Evolutionary conservation across 164 flowering plant species (phyloP).

Genomic region (Platanus orientalis): DNA sequence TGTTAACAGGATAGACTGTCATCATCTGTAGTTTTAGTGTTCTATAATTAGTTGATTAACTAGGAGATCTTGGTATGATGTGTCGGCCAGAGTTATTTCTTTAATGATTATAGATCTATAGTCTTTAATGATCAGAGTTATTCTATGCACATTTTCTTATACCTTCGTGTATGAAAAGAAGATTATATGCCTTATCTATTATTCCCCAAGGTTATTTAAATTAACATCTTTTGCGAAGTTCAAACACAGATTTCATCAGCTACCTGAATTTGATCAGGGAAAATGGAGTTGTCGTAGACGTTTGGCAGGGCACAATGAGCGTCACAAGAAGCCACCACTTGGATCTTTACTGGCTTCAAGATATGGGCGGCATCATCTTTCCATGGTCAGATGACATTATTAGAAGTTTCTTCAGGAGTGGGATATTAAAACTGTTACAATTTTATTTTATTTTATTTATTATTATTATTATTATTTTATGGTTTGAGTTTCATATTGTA

Average conservation of each 20-base stretch:
- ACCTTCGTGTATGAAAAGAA: background rate
- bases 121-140: too few relatives aligned
- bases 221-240: constrained; percentile 8
- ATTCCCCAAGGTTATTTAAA: too few relatives aligned
- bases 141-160: too few relatives aligned
- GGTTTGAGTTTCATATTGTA: constrained; percentile 1
- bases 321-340: constrained; percentile 88
- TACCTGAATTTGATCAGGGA: constrained; percentile 91
- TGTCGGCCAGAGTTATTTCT: too few relatives aligned
- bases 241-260: constrained; percentile 75
- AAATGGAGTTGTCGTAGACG: constrained; percentile 95
- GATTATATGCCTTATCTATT: too few relatives aligned
- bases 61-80: too few relatives aligned
- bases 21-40: too few relatives aligned
- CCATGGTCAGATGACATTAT: constrained; percentile 43
- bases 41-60: too few relatives aligned
- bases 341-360: constrained; percentile 57
- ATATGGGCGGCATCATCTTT: constrained; percentile 54
- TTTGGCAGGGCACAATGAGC: constrained; percentile 95
- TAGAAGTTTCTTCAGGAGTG: background rate
- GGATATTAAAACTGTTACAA: background rate
- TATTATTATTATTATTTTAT: too few relatives aligned
- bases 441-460: too few relatives aligned
- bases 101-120: too few relatives aligned
- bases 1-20: too few relatives aligned